phyloP scores from a whole-genome alignment of 768 basidiomycete genomes.

The Suillus ampliporus region DNA sequence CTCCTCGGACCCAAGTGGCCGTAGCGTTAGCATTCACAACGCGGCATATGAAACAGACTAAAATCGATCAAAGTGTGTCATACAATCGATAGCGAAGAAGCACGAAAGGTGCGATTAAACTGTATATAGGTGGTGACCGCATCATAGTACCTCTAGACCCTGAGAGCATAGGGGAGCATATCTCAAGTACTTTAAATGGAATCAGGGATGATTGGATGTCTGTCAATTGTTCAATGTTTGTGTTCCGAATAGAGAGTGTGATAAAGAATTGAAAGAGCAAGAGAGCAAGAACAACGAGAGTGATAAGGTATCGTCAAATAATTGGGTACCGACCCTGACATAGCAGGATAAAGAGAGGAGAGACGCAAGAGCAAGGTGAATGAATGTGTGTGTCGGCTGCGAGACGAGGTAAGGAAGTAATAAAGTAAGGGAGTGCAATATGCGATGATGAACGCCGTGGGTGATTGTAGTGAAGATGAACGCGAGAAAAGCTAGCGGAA shows the following conservation, averaged over 20 bases:
- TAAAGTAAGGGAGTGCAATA: slow-evolving; percentile 34
- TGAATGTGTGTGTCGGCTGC: slow-evolving; percentile 39
- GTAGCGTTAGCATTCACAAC: slow-evolving; percentile 95
- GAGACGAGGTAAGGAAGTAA: slow-evolving; percentile 22
- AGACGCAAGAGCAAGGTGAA: slow-evolving; percentile 14
- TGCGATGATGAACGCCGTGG: slow-evolving; percentile 25
- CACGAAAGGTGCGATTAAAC: slow-evolving; percentile 3
- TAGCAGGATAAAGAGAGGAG: slow-evolving; percentile 18
- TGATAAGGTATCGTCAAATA: slow-evolving; percentile 42
- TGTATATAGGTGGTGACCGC: slow-evolving; percentile 8
- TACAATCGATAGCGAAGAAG: slow-evolving; percentile 5
- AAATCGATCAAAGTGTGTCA: slow-evolving; percentile 12
- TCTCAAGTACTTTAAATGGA: slow-evolving; percentile 19
- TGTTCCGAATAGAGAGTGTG: slow-evolving; percentile 44
- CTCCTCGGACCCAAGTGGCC: slow-evolving; percentile 90
- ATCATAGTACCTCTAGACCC: slow-evolving; percentile 8
- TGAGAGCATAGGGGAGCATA: slow-evolving; percentile 3
- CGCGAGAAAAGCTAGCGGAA: slow-evolving; percentile 21
- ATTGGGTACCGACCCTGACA: slow-evolving; percentile 31
- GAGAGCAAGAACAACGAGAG: slow-evolving; percentile 31
- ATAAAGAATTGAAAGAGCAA: slow-evolving; percentile 31
- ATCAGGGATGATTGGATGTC: slow-evolving; percentile 12
- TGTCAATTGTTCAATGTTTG: slow-evolving; percentile 33
- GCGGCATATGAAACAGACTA: slow-evolving; percentile 68
- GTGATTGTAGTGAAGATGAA: slow-evolving; percentile 25